Base-by-base conservation (phyloP, 2,329 filamentous ascomycete genomes). In the Exserohilum rostratum region DNA sequence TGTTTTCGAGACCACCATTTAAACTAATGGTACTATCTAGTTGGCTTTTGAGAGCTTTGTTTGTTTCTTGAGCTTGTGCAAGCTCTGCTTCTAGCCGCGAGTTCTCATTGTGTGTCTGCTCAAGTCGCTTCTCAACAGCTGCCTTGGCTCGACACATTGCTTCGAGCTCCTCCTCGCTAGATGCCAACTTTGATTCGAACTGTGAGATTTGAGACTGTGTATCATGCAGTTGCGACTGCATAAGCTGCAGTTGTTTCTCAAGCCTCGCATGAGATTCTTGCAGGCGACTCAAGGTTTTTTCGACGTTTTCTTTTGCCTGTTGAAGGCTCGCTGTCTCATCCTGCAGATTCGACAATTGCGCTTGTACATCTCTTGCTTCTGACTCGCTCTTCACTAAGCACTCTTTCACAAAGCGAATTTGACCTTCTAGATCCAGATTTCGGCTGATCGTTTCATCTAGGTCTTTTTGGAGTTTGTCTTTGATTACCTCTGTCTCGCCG, bases 81-180 rank as follows among this genome's bases (percentile, higher is more conserved):
- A 72, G 57, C 35, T 68, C 64, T 3, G 55, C 45, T 12, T 71
- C 61, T 25, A 74, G 57, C 13, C 49, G 44, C 17, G 22, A 31
- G 15, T 67, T 68, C 6, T 58, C 30, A 30, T 46, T 30, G 2
- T 40, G 42, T 1, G 59, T 57, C 13, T 57, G 57, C 22, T 63
- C 48, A 5, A 71, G 61, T 13, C 56, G 58, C 10, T 49, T 57
- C 13, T 67, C 61, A 2, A 64, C 44, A 18, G 56, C 52, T 10
- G 44, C 44, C 18, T 65, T 67, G 1, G 39, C 55, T 33, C 53
- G 55, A 33, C 52, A 59, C 27, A 67, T 43, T 11, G 53, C 46
- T 9, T 56, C 40, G 5, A 70, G 59, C 45, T 67, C 65, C 20
- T 69, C 56, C 35, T 66, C 57, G 3, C 49, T 57, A 3, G 40